A percentile compares a stretch with the other conserved stretches of the same genome.
Evolutionary conservation across 208 protist genomes (phyloP).

Genomic region (Acanthamoeba lenticulata): DNA sequence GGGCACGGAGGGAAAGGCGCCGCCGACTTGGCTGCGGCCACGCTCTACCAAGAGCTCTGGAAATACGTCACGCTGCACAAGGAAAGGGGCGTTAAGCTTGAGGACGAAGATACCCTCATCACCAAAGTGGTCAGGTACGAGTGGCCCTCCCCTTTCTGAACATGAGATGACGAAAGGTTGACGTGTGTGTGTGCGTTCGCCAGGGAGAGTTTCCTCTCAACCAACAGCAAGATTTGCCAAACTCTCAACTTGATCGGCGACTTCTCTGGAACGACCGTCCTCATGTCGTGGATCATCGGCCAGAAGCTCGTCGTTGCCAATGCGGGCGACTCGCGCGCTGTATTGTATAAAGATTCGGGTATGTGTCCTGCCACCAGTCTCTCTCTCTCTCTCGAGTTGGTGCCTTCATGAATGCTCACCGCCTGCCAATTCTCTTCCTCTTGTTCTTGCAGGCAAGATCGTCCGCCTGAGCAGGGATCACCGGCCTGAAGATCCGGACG

Average conservation of each 20-base stretch:
- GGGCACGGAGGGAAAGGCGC: conserved; percentile 1
- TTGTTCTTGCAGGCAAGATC: neutral
- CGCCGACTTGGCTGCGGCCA: neutral
- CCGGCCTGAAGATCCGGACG: neutral
- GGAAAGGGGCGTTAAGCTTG: neutral
- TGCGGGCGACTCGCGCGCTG: conserved; percentile 34
- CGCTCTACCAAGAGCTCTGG: conserved; percentile 34
- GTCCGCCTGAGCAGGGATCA: neutral
- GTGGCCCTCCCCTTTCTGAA: neutral
- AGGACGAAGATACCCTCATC: neutral
- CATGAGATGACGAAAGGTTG: too few species aligned
- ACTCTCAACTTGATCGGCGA: neutral
- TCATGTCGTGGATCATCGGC: conserved; percentile 11
- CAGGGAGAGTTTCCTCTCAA: neutral
- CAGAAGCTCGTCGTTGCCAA: conserved; percentile 72
- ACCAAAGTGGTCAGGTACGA: neutral
- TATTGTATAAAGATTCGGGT: conserved; percentile 21
- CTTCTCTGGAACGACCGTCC: conserved; percentile 75
- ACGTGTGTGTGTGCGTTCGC: neutral
- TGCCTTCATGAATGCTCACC: neutral
- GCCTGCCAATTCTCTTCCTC: neutral
- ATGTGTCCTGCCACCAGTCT: neutral
- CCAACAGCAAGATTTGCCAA: neutral
- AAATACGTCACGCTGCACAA: conserved; percentile 33
- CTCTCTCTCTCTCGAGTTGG: neutral